Evolutionary conservation across 2,329 filamentous ascomycete genomes (phyloP), one percentile per base, ranked within the genome.

Genomic region (Colletotrichum sp.): DNA sequence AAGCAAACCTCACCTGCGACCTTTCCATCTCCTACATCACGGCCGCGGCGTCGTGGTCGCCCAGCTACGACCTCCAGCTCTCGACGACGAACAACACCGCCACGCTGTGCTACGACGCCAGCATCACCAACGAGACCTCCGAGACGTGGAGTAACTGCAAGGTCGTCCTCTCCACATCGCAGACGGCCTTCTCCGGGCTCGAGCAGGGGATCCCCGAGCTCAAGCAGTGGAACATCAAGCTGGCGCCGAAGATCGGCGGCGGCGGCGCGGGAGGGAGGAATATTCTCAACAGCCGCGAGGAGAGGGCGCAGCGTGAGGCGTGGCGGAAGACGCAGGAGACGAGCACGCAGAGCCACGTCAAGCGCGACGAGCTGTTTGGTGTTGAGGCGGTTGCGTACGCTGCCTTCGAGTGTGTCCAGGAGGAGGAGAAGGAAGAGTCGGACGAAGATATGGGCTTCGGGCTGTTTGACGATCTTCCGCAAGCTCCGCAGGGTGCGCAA

Each of bases 111-210:
- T 94, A 94, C 80, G 90, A 93, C 71, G 92, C 92, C 3, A 88
- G 90, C 77, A 88, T 93, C 68, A 89, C 87, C 72, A 94, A 94
- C 83, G 85, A 85, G 67, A 93, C 91, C 0, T 91, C 90, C 0
- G 92, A 94, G 83, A 90, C 89, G 1, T 94, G 92, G 92, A 85
- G 85, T 34, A 89, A 90, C 82, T 90, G 90, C 81, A 90, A 89
- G 77, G 83, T 94, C 49, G 88, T 88, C 0, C 87, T 94, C 7
- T 93, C 92, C 4, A 93, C 91, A 0, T 93, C 91, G 1, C 90
- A 93, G 79, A 89, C 92, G 5, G 88, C 87, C 7, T 92, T 91
- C 69, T 87, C 89, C 3, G 89, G 89, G 2, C 84, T 93, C 3
- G 87, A 89, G 28, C 90, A 93, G 74, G 82, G 83, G 15, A 88